These are phyloP conservation scores for Stagonosporopsis cucurbitacearum DNA, from an alignment of 2,329 filamentous ascomycete genomes.

Conservation along the genomic window DNA sequence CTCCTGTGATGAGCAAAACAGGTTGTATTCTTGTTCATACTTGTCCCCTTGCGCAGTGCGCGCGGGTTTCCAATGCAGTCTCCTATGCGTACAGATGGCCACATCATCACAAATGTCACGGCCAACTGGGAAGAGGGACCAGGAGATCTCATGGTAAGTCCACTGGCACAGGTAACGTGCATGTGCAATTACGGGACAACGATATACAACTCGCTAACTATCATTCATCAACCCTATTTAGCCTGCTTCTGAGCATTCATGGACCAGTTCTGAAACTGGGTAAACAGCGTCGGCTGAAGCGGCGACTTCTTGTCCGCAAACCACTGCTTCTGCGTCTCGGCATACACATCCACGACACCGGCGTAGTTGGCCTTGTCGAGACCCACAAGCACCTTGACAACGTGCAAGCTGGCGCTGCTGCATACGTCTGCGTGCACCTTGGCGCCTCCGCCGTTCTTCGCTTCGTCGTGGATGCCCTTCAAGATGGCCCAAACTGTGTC, in stretches of 20 bases:
- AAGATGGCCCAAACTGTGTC: conserved; percentile 65
- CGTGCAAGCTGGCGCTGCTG: conserved; percentile 73
- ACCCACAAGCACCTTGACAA: conserved; percentile 67
- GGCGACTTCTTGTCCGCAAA: conserved; percentile 50
- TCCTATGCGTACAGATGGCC: no score
- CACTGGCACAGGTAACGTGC: no score
- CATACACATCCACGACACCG: conserved; percentile 51
- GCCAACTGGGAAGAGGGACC: no score
- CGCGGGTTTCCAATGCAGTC: no score
- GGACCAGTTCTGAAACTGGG: conserved; percentile 56
- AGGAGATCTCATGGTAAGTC: no score
- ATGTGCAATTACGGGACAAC: neutral
- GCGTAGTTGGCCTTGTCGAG: conserved; percentile 51
- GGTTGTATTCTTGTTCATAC: no score
- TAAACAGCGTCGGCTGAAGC: conserved; percentile 54
- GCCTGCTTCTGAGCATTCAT: conserved; percentile 33
- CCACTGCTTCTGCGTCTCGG: conserved; percentile 53
- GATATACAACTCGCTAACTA: neutral
- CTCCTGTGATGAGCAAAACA: no score
- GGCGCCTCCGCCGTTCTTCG: conserved; percentile 66
- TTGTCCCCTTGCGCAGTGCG: no score
- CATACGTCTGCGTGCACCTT: conserved; percentile 76
- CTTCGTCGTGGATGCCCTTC: conserved; percentile 71
- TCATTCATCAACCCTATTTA: conserved; percentile 21
- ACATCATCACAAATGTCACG: no score